Conservation (phyloP, 2,329 filamentous ascomycete species). For the Xylaria sp. region DNA sequence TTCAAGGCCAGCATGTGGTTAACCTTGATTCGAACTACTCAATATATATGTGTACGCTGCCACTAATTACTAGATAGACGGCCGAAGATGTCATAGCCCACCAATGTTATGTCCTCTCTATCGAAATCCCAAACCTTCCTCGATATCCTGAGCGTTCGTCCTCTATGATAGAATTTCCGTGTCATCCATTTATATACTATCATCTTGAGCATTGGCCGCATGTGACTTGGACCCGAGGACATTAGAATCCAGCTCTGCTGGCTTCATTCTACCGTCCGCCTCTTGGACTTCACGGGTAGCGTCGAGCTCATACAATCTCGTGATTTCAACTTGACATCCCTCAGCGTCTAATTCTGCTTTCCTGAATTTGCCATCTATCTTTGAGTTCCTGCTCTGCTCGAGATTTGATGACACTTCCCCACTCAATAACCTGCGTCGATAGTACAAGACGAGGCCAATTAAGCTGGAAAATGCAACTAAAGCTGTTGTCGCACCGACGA, state of each 20-base stretch:
- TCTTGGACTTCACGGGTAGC: slow-evolving; percentile 13
- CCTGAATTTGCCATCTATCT: slow-evolving; percentile 9
- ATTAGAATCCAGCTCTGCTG: slow-evolving; percentile 16
- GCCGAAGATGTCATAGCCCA: no score
- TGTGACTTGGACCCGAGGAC: no score
- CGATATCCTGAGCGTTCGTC: not conserved
- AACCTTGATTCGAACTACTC: not conserved
- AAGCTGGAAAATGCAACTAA: not conserved
- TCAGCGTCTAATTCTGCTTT: slow-evolving; percentile 12
- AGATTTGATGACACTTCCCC: not conserved
- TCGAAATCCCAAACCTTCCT: not conserved
- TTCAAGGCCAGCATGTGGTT: not conserved
- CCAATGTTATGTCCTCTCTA: not conserved
- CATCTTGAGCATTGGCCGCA: not conserved
- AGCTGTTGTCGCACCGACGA: not conserved
- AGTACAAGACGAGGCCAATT: slow-evolving; percentile 10
- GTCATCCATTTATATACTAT: not conserved
- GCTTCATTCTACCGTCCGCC: slow-evolving; percentile 14
- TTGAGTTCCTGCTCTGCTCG: not conserved
- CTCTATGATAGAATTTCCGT: not conserved
- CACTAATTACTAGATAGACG: not conserved
- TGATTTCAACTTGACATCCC: not conserved
- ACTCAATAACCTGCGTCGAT: not conserved
- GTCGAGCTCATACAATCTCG: slow-evolving; percentile 14
- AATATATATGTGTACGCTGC: not conserved